Base-by-base conservation (phyloP, 345 rosid species). In the Capsella bursapastoris region DNA sequence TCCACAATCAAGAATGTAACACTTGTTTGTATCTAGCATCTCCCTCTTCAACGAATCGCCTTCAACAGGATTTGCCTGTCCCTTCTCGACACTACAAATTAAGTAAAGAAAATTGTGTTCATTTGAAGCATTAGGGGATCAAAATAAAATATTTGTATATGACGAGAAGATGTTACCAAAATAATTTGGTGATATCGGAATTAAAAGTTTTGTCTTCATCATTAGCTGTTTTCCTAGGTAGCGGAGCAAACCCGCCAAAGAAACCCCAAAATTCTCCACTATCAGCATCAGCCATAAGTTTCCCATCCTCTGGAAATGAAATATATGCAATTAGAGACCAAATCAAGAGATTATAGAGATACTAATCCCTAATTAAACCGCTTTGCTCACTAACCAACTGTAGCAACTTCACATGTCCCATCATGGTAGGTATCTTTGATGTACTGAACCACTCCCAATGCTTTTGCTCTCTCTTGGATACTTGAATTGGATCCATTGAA, bases 221-320 rank as follows among this genome's bases (percentile, higher is more conserved):
- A 73, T 57, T 65, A 22, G 85, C 85, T 43, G 82, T 85, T 88
- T 92, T 92, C 78, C 97, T 83, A 22, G 97, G 91, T 55, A 95
- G 85, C 35, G 99, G 99, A 83, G 99, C 99, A 81, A 89, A 95
- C 9, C 99, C 99, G 79, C 99, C 99, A 78, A 95, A 95, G 51
- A 90, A 83, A 37, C 84, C 92, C 99, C 98, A 95, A 84, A 95
- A 95, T 61, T 95, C 99, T 66, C 99, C 98, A 82, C 89, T 84
- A 35, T 92, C 99, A 64, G 92, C 87, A 89, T 92, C 99, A 73
- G 98, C 98, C 99, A 95, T 95, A 82, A 95, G 82, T 76, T 78
- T 95, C 59, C 98, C 99, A 81, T 95, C 99, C 96, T 95, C 98
- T 95, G 72, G 73, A 75, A 43, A 43, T 70, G 64, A 62, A 34